These are phyloP conservation scores for Oenanthe sinensis DNA, from an alignment of 129 eudicot species.

Conservation along the genomic window DNA sequence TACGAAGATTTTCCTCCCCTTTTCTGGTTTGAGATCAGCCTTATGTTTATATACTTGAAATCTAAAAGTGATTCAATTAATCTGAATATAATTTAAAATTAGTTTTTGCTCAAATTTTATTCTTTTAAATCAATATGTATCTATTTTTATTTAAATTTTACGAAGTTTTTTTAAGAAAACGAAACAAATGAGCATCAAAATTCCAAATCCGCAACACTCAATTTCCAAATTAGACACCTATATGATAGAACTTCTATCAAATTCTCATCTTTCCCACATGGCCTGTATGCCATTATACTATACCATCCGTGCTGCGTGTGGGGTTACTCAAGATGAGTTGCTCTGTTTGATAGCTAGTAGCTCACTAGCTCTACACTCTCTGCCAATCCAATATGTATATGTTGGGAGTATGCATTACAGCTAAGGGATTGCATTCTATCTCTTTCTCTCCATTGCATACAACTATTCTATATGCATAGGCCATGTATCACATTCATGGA, in stretches of 20 bases:
- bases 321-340: not conserved
- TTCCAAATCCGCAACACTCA: not conserved
- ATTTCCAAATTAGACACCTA: not conserved
- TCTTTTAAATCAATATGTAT: too few species aligned
- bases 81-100: too few species aligned
- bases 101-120: too few species aligned
- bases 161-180: too few species aligned
- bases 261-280: not conserved
- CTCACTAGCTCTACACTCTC: not conserved
- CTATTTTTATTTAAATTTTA: too few species aligned
- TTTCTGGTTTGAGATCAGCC: too few species aligned
- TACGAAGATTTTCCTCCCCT: too few species aligned
- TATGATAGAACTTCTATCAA: not conserved
- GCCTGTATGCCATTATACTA: not conserved
- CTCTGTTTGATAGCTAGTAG: not conserved
- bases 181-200: too few species aligned
- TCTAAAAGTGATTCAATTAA: too few species aligned
- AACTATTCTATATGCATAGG: not conserved
- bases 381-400: not conserved
- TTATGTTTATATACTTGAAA: too few species aligned
- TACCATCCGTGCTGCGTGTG: not conserved
- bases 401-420: not conserved
- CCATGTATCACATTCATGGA: not conserved
- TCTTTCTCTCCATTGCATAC: not conserved
- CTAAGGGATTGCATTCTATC: conserved; percentile 1